Evolutionary conservation across 352 stramenopile genomes (phyloP), one percentile per base, ranked within the genome.

Genomic region (Achlya hypogyna): DNA sequence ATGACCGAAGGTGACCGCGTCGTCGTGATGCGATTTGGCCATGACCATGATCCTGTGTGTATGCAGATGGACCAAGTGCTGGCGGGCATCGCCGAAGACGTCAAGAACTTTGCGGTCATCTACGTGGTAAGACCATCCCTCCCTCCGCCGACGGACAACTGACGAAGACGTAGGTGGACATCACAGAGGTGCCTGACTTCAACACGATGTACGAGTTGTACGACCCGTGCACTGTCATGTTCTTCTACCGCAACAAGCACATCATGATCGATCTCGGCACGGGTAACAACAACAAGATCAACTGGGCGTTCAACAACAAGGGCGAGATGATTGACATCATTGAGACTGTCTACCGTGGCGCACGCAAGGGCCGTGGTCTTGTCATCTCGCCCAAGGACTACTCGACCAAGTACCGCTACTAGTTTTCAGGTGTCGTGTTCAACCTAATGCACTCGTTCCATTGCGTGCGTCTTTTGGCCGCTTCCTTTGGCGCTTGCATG

Each of bases 221-320:
- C 77, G 96, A 99, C 75, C 91, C 92, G 25, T 99, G 96, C 76
- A 99, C 95, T 6, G 96, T 98, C 71, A 99, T 99, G 97, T 99
- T 99, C 75, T 99, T 99, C 79, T 99, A 98, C 85, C 88, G 96
- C 49, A 99, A 99, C 82, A 99, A 99, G 78, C 97, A 99, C 77
- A 99, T 99, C 67, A 99, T 99, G 97, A 97, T 99, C 56, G 97
- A 99, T 83, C 74, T 99, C 29, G 97, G 97, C 54, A 99, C 97
- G 45, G 97, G 97, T 69, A 99, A 99, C 82, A 99, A 99, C 81
- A 99, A 99, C 84, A 99, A 99, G 79, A 99, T 99, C 76, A 98
- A 98, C 78, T 99, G 94, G 95, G 93, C 96, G 29, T 95, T 93
- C 71, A 96, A 96, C 64, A 96, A 98, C 75, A 98, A 99, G 75